A percentile compares a stretch with the other conserved stretches of the same genome.
These are phyloP conservation scores for Pseudogymnoascus sp. DNA, from an alignment of 2,329 filamentous ascomycete genomes.

Conservation along the genomic window DNA sequence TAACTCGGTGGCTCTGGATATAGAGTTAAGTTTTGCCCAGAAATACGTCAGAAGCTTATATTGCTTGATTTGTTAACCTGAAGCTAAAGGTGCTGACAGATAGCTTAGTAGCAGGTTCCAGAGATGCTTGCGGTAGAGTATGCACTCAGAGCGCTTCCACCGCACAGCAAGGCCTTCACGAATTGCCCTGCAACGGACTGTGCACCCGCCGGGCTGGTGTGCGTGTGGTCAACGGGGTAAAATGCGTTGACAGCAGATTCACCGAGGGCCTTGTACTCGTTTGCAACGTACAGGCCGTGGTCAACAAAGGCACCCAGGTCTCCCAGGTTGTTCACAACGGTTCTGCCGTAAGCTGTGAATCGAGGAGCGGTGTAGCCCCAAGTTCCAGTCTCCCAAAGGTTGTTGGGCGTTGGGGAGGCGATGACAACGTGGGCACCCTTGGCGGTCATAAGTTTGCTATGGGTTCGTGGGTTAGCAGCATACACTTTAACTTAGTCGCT, in stretches of 20 bases:
- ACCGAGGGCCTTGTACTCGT: constrained; percentile 41
- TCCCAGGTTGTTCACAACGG: constrained; percentile 33
- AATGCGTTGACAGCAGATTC: constrained; percentile 38
- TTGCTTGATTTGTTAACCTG: background rate
- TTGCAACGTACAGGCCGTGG: constrained; percentile 46
- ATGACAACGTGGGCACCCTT: constrained; percentile 55
- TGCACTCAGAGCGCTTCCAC: constrained; percentile 16
- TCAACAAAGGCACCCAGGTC: constrained; percentile 45
- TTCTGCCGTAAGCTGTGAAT: constrained; percentile 48
- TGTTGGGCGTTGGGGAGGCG: constrained; percentile 50
- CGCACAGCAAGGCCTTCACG: constrained; percentile 39
- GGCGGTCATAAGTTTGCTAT: constrained; percentile 17
- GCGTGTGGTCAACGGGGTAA: constrained; percentile 52
- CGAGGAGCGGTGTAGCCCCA: constrained; percentile 40
- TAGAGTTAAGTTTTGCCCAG: background rate
- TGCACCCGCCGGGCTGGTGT: constrained; percentile 48
- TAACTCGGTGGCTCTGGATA: background rate
- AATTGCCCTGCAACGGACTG: constrained; percentile 48
- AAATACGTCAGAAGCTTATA: background rate
- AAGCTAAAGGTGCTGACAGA: background rate
- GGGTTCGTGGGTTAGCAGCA: constrained; percentile 5
- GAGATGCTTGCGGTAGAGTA: constrained; percentile 20
- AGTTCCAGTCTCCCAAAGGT: constrained; percentile 49
- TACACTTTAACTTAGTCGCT: background rate
- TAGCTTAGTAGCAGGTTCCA: constrained; percentile 20